These are phyloP conservation scores for Suhomyces xylopsoci DNA, from an alignment of 805 yeast species.

Conservation along the genomic window DNA sequence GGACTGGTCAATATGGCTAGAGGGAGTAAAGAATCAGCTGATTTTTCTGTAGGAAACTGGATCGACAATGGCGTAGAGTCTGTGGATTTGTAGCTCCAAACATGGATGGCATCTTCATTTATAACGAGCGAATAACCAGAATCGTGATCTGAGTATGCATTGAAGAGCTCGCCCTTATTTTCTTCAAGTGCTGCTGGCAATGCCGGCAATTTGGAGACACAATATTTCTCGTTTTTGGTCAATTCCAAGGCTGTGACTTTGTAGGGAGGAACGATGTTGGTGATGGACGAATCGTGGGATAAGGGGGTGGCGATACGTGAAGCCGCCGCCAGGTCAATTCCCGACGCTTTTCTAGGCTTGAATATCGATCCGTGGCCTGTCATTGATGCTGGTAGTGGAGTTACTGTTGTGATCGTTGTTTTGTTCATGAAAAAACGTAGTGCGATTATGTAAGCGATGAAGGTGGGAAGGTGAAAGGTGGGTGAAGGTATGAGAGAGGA, in stretches of 20 bases:
- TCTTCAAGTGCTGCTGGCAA: slow-evolving; percentile 43
- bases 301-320: not conserved
- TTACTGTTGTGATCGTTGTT: not conserved
- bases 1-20: slow-evolving; percentile 60
- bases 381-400: not conserved
- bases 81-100: slow-evolving; percentile 66
- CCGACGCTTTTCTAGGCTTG: slow-evolving; percentile 7
- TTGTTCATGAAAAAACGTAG: not conserved
- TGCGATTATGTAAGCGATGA: not conserved
- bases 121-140: slow-evolving; percentile 50
- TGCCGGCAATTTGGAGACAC: slow-evolving; percentile 55
- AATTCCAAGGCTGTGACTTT: slow-evolving; percentile 35
- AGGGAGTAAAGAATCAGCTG: slow-evolving; percentile 29
- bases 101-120: slow-evolving; percentile 50
- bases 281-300: not conserved
- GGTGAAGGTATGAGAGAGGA: not conserved
- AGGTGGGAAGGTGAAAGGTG: not conserved
- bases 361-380: slow-evolving; percentile 5
- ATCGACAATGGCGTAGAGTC: slow-evolving; percentile 58
- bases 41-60: slow-evolving; percentile 45
- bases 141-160: slow-evolving; percentile 46
- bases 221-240: slow-evolving; percentile 56
- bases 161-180: slow-evolving; percentile 20
- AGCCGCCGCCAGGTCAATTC: slow-evolving; percentile 1
- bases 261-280: slow-evolving; percentile 1